Conservation (phyloP, 345 rosid species). For the Raphanus sativus region DNA sequence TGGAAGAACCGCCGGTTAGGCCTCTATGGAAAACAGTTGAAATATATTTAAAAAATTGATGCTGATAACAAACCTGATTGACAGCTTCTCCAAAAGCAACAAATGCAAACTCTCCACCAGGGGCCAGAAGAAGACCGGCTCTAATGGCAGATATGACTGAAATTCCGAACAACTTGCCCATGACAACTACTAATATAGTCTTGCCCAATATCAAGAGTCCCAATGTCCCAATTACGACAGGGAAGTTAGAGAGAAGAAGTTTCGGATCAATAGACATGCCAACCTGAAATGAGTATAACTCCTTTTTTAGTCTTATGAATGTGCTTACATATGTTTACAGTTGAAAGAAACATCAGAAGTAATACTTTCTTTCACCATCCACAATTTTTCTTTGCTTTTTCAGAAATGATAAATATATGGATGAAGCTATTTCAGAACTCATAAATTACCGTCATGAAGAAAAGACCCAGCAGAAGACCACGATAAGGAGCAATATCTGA, state of each 20-base stretch:
- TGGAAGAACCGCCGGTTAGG: slow-evolving; percentile 43
- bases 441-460: slow-evolving; percentile 53
- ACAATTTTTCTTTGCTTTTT: not conserved
- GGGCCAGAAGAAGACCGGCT: slow-evolving; percentile 95
- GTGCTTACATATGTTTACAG: not conserved
- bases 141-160: slow-evolving; percentile 86
- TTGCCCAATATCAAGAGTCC: slow-evolving; percentile 89
- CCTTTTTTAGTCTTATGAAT: not conserved
- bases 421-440: not conserved
- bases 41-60: not conserved
- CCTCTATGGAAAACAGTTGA: not conserved
- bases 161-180: slow-evolving; percentile 80
- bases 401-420: slow-evolving; percentile 1
- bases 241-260: slow-evolving; percentile 86
- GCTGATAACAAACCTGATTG: slow-evolving; percentile 64
- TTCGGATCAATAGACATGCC: slow-evolving; percentile 99
- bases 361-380: not conserved
- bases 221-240: slow-evolving; percentile 69
- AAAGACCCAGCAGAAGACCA: slow-evolving; percentile 94
- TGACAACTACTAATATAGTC: slow-evolving; percentile 65
- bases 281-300: slow-evolving; percentile 62
- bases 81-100: slow-evolving; percentile 99
- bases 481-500: slow-evolving; percentile 99
- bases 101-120: slow-evolving; percentile 98
- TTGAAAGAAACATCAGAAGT: slow-evolving; percentile 14